Percentiles rank a stretch among this genome's conserved stretches.
Conservation (phyloP, 768 basidiomycete species). For the Peribolospora baueri region DNA sequence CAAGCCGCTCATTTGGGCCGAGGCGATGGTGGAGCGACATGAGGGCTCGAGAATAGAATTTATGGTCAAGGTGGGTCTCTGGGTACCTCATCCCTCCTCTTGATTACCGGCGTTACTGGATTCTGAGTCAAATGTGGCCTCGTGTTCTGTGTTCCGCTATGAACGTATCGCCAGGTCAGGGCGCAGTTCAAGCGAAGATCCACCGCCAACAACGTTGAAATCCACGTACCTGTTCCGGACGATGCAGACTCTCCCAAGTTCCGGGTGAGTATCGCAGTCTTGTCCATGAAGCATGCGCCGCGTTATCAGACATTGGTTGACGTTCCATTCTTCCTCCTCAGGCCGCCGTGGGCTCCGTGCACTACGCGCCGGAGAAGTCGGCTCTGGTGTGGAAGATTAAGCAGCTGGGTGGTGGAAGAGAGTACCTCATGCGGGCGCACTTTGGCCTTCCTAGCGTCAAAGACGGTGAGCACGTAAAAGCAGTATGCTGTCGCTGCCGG, state of each 20-base stretch:
- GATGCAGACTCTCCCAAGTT: constrained; percentile 97
- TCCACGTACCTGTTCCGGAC: constrained; percentile 95
- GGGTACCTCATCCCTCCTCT: no score
- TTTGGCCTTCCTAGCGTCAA: constrained; percentile 87
- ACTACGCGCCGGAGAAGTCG: constrained; percentile 92
- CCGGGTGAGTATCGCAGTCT: constrained; percentile 32
- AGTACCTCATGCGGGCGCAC: constrained; percentile 95
- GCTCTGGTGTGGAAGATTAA: constrained; percentile 99
- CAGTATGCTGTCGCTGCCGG: no score
- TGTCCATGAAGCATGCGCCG: background rate
- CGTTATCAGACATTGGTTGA: background rate
- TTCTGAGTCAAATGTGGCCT: background rate
- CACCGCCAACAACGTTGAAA: constrained; percentile 93
- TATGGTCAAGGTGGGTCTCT: constrained; percentile 42
- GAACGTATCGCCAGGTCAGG: constrained; percentile 25
- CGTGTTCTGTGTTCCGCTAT: constrained; percentile 16
- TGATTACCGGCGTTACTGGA: background rate
- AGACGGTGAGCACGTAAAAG: constrained; percentile 34
- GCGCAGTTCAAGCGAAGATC: constrained; percentile 95
- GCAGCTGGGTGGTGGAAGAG: constrained; percentile 78
- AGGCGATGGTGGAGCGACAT: constrained; percentile 86
- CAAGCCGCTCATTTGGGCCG: constrained; percentile 92
- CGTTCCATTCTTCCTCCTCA: constrained; percentile 16
- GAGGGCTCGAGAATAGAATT: constrained; percentile 79
- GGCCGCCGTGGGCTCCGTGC: constrained; percentile 86